phyloP scores from a whole-genome alignment of 306 rosid species.

The Trifolium subterraneum region DNA sequence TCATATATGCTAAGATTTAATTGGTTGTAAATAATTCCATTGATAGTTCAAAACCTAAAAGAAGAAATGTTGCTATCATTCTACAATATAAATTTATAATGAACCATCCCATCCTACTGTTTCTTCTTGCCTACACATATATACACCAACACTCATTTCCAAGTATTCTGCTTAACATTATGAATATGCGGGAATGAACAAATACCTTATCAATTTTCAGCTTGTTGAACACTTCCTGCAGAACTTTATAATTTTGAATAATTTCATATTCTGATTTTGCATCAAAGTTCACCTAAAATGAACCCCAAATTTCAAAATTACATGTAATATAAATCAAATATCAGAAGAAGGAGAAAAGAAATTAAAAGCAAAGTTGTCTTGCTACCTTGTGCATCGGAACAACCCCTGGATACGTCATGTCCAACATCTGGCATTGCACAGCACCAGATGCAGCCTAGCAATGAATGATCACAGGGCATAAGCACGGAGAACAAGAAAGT shows the following conservation, averaged over 20 bases:
- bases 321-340: conserved; percentile 1
- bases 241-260: conserved; percentile 94
- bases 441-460: conserved; percentile 96
- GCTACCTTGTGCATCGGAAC: conserved; percentile 98
- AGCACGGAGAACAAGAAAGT: neutral
- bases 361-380: conserved; percentile 30
- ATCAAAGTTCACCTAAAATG: conserved; percentile 82
- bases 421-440: conserved; percentile 97
- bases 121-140: conserved; percentile 14
- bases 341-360: conserved; percentile 17
- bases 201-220: conserved; percentile 86
- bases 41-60: neutral
- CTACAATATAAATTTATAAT: conserved; percentile 3
- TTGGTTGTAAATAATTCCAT: conserved; percentile 19
- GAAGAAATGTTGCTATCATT: conserved; percentile 11
- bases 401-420: conserved; percentile 87
- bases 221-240: conserved; percentile 90
- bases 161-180: neutral
- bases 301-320: conserved; percentile 27
- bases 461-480: conserved; percentile 29
- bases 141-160: conserved; percentile 3
- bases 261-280: conserved; percentile 93
- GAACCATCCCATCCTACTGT: neutral
- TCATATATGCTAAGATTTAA: conserved; percentile 6
- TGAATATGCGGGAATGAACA: conserved; percentile 2